Evolutionary conservation across 2,329 filamentous ascomycete species (phyloP), one percentile per base, ranked within the genome.

Genomic region (Fusarium pilosicola): DNA sequence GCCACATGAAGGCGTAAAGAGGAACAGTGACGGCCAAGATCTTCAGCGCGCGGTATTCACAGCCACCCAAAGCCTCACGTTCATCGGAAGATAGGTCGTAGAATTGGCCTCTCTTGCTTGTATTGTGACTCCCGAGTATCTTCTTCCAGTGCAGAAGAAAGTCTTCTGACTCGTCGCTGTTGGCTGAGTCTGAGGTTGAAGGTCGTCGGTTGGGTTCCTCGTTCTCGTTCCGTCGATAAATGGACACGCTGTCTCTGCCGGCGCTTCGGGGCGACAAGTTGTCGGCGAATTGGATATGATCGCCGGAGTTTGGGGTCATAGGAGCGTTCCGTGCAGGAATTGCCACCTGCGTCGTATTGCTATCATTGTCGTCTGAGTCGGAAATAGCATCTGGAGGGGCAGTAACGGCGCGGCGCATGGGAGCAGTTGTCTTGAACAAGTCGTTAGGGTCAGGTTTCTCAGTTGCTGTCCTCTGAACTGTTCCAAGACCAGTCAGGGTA

Each of bases 31-130:
- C 84, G 6, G 88, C 85, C 3, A 93, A 83, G 10, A 92, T 80
- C 54, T 85, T 85, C 26, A 93, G 84, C 22, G 91, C 90, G 46
- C 88, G 86, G 76, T 92, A 92, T 78, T 93, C 91, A 63, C 86
- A 88, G 2, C 90, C 89, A 32, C 91, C 90, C 1, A 92, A 83
- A 34, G 86, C 83, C 59, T 89, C 87, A 41, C 88, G 85, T 74
- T 91, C 88, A 20, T 86, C 84, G 26, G 83, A 83, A 2, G 83
- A 84, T 42, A 91, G 80, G 49, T 86, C 85, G 74, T 87, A 85
- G 66, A 91, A 89, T 65, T 88, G 86, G 4, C 85, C 86, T 77
- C 89, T 90, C 55, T 86, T 84, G 6, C 85, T 85, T 5, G 86
- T 82, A 11, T 83, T 81, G 59, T 82, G 79, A 12, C 79, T 76